These are phyloP conservation scores for Trapa incisa DNA, from an alignment of 345 rosid genomes.

Conservation along the genomic window DNA sequence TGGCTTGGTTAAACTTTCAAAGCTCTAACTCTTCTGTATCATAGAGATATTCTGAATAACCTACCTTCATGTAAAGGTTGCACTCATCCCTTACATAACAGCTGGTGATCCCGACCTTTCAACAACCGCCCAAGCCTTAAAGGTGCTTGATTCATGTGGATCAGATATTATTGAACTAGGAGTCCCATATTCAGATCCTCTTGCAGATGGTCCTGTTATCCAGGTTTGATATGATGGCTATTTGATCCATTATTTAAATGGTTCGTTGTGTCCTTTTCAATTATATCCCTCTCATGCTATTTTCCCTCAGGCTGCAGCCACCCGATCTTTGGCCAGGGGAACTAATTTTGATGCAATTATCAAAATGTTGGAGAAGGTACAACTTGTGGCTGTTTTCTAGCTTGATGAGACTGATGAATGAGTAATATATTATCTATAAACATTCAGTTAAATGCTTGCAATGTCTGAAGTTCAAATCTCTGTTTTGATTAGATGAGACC, in stretches of 20 bases:
- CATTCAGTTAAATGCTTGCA: background rate
- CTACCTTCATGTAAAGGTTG: conserved; percentile 37
- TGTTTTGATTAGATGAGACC: background rate
- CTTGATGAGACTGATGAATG: background rate
- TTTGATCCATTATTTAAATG: background rate
- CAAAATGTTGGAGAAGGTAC: conserved; percentile 72
- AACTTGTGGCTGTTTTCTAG: background rate
- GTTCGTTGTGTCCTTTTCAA: background rate
- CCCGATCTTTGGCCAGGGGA: conserved; percentile 66
- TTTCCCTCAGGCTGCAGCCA: conserved; percentile 68
- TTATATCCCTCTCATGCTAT: conserved; percentile 9
- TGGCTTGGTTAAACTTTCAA: background rate
- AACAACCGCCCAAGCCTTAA: conserved; percentile 75
- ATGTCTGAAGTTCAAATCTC: background rate
- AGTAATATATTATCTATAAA: background rate
- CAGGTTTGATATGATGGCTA: conserved; percentile 40
- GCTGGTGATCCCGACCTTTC: conserved; percentile 98
- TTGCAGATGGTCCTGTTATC: conserved; percentile 88
- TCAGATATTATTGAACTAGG: conserved; percentile 80
- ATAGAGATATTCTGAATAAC: conserved; percentile 1
- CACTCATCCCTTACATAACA: conserved; percentile 76
- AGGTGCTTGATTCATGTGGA: conserved; percentile 68
- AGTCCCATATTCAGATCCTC: conserved; percentile 82
- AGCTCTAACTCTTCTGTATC: background rate
- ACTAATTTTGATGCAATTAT: conserved; percentile 55